These are phyloP conservation scores for Colletotrichum gloeosporioides DNA, from an alignment of 2,329 filamentous ascomycete genomes.

Conservation along the genomic window DNA sequence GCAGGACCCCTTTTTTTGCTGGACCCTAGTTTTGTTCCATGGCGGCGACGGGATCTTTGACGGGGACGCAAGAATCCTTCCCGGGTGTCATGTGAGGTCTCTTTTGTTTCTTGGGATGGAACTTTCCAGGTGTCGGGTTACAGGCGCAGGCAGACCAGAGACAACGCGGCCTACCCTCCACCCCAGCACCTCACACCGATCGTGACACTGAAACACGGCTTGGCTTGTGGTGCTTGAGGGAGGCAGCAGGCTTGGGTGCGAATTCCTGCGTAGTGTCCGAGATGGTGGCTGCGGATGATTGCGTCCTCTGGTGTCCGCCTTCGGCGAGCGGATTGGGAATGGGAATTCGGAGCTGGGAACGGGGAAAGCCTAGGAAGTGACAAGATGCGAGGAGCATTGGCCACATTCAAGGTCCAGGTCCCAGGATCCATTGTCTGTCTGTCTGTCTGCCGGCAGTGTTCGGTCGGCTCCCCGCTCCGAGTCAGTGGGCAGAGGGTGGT, in stretches of 20 bases:
- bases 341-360: background rate
- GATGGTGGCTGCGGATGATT: background rate
- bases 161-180: background rate
- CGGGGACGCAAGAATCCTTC: background rate
- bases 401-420: background rate
- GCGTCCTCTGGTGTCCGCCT: background rate
- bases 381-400: background rate
- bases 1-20: background rate
- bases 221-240: background rate
- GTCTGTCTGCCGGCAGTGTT: background rate
- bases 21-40: background rate
- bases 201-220: background rate
- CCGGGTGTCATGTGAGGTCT: background rate
- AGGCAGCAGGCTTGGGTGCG: background rate
- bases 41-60: background rate
- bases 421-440: background rate
- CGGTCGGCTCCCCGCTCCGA: background rate
- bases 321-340: background rate
- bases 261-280: background rate
- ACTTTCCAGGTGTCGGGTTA: background rate
- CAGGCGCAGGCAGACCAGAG: background rate
- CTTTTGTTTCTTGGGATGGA: background rate
- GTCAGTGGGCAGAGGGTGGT: background rate
- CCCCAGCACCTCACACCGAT: background rate
- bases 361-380: background rate